A percentile compares a stretch with the other conserved stretches of the same genome.
These are phyloP conservation scores for Lentinula guzmanii DNA, from an alignment of 768 basidiomycete species.

Conservation along the genomic window DNA sequence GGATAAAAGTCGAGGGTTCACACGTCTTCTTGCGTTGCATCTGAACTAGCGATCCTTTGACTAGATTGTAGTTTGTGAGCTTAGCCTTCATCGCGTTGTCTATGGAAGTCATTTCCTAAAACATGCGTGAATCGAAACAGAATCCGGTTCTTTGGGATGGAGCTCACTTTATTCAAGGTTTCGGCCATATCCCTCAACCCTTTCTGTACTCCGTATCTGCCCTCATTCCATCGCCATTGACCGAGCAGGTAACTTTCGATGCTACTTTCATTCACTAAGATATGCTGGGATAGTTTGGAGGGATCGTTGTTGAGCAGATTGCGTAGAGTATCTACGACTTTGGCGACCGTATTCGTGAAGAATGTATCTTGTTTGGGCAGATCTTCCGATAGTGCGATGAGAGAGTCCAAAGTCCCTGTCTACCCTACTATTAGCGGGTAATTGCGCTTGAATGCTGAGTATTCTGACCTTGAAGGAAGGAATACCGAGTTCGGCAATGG, in stretches of 20 bases:
- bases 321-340: constrained; percentile 90
- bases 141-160: background rate
- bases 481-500: constrained; percentile 62
- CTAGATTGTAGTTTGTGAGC: constrained; percentile 85
- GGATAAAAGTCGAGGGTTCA: constrained; percentile 6
- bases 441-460: background rate
- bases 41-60: constrained; percentile 86
- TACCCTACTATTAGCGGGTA: constrained; percentile 22
- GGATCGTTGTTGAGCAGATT: constrained; percentile 88
- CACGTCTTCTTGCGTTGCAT: constrained; percentile 95
- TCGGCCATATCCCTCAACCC: constrained; percentile 84
- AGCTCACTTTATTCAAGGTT: constrained; percentile 70
- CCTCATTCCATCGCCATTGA: constrained; percentile 91
- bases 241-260: constrained; percentile 77
- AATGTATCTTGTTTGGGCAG: constrained; percentile 86
- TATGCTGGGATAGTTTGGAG: constrained; percentile 65
- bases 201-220: constrained; percentile 81
- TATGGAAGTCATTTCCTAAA: constrained; percentile 88
- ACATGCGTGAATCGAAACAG: background rate
- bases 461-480: constrained; percentile 83
- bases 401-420: constrained; percentile 91
- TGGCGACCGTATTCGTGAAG: constrained; percentile 86
- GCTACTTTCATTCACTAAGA: constrained; percentile 71
- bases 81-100: constrained; percentile 94
- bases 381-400: constrained; percentile 86